Evolutionary conservation across 2,329 filamentous ascomycete species (phyloP).

Genomic region (Phaeomoniella chlamydospora): DNA sequence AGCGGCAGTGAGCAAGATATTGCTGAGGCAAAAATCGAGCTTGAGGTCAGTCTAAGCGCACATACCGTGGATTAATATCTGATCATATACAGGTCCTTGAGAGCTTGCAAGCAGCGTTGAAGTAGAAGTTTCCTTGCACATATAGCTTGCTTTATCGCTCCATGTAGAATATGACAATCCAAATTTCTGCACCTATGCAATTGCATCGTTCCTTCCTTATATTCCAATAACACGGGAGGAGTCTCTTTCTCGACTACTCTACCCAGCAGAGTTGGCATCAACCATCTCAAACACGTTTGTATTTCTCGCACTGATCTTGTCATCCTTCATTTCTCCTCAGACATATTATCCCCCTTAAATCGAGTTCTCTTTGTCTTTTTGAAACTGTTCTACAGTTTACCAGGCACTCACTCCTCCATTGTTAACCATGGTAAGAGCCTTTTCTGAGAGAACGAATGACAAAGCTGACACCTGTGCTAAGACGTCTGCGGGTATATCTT

Average conservation of each 20-base stretch:
- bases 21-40: conserved; percentile 96
- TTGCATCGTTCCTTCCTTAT: not conserved
- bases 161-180: not conserved
- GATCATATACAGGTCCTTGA: conserved; percentile 26
- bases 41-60: conserved; percentile 56
- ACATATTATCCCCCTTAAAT: too few relatives aligned
- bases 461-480: not conserved
- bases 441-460: too few relatives aligned
- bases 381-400: too few relatives aligned
- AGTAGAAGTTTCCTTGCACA: conserved; percentile 19
- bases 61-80: conserved; percentile 1
- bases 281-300: too few relatives aligned
- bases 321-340: too few relatives aligned
- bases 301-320: too few relatives aligned
- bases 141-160: not conserved
- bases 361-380: too few relatives aligned
- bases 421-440: too few relatives aligned
- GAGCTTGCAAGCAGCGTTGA: conserved; percentile 32
- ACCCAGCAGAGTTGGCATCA: too few relatives aligned
- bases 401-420: too few relatives aligned
- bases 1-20: conserved; percentile 92
- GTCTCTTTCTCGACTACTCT: too few relatives aligned
- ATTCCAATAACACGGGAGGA: too few relatives aligned
- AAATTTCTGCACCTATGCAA: not conserved
- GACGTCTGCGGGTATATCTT: not conserved